Base-by-base conservation (phyloP, 1,284 basidiomycete genomes). In the Mycosarcoma maydis region DNA sequence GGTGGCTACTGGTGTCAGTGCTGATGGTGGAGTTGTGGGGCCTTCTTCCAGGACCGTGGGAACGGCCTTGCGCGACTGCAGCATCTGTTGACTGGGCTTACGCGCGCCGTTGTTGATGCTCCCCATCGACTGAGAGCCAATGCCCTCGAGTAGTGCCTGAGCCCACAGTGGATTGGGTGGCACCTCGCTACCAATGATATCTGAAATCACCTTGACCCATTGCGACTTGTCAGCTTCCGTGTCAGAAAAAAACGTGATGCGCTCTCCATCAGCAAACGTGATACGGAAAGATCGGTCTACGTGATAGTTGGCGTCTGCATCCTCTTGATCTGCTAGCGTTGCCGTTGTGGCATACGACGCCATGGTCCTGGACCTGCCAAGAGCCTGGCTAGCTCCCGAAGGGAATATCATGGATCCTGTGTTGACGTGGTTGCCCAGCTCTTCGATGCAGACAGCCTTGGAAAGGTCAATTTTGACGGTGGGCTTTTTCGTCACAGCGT, bases 211-310 rank as follows among this genome's bases (percentile, higher is more conserved):
- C 16, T 85, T 89, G 77, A 80, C 92, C 94, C 94, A 98, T 83
- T 86, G 86, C 14, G 85, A 83, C 83, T 96, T 97, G 80, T 94
- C 91, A 62, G 89, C 89, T 69, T 94, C 91, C 11, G 88, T 90
- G 82, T 98, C 94, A 27, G 94, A 92, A 75, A 90, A 93, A 85
- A 98, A 97, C 6, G 87, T 83, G 68, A 98, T 96, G 53, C 89
- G 87, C 76, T 94, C 88, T 34, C 89, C 87, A 46, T 88, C 86
- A 5, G 87, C 87, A 83, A 98, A 98, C 8, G 89, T 83, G 43
- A 98, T 83, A 46, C 90, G 86, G 87, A 98, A 97, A 3, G 90
- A 92, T 41, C 92, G 87, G 69, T 92, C 90, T 17, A 92, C 80
- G 11, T 81, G 61, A 72, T 87, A 90, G 47, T 60, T 83, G 39